Evolutionary conservation across 257 asterid species (phyloP), one percentile per base, ranked within the genome.

Genomic region (Cinchona pubescens): DNA sequence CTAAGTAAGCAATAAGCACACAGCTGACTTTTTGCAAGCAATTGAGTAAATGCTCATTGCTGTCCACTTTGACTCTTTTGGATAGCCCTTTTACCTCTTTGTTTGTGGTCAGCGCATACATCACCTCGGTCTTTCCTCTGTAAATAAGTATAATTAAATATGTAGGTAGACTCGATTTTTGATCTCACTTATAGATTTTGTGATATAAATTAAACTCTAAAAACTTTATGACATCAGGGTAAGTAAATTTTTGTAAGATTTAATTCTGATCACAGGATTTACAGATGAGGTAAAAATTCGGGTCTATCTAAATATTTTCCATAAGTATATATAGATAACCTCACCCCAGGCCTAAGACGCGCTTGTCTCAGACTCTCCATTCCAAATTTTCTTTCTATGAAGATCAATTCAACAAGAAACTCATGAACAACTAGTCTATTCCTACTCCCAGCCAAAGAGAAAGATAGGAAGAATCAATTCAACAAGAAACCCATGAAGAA

Each of bases 31-130:
- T 86, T 81, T 68, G 82, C 83, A 81, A 83, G 59, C 84, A 76
- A 80, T 51, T 19, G 87, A 89, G 93, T 91, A 85, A 86, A 89
- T 91, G 92, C 88, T 48, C 67, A 69, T 75, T 85, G 91, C 91
- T 89, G 89, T 74, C 84, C 81, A 51, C 61, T 87, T 91, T 91
- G 97, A 91, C 92, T 86, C 88, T 76, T n/a, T 83, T 72, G 66
- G 82, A 74, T 51, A 75, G 38, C 84, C 78, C 69, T 74, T 81
- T 83, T 66, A 69, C 79, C 75, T 71, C 69, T 72, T 27, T 40
- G 69, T 45, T 14, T 77, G 21, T 37, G 40, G 85, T 83, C 91
- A 81, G 79, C 80, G 58, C 65, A 40, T 30, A 76, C 77, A 75
- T 23, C 74, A 27, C 68, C 49, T 73, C 66, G 67, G 80, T 68